phyloP scores from a whole-genome alignment of 345 rosid genomes.

The Viola odorata region DNA sequence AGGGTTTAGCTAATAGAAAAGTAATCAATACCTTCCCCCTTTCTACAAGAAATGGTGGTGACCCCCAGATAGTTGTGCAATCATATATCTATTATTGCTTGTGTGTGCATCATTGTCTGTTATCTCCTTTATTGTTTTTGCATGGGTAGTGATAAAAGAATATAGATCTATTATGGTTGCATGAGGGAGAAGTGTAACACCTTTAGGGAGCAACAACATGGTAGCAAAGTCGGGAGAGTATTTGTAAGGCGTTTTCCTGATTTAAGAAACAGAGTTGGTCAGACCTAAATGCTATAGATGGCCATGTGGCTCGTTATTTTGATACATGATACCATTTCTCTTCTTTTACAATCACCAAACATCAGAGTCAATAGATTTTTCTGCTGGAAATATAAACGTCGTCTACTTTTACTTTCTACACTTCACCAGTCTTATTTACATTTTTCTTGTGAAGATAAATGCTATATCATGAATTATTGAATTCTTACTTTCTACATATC shows the following conservation, averaged over 20 bases:
- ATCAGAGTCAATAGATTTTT: background rate
- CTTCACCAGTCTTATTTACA: too few relatives aligned
- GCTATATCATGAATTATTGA: too few relatives aligned
- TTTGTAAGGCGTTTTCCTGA: background rate
- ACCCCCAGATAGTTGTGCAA: too few relatives aligned
- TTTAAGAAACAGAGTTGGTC: background rate
- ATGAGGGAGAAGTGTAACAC: background rate
- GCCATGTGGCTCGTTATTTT: constrained; percentile 1
- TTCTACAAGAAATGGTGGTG: too few relatives aligned
- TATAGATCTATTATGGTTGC: background rate
- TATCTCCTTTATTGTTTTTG: background rate
- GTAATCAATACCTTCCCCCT: too few relatives aligned
- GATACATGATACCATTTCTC: background rate
- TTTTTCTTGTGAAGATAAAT: too few relatives aligned
- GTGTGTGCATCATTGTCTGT: too few relatives aligned
- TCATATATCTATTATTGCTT: too few relatives aligned
- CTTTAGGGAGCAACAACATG: background rate
- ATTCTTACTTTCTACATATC: too few relatives aligned
- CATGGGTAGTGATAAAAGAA: background rate
- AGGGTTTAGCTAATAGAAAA: too few relatives aligned
- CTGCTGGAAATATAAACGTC: background rate
- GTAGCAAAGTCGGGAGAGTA: background rate
- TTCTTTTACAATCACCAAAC: background rate
- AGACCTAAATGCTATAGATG: background rate
- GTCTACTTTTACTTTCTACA: too few relatives aligned